A percentile compares a stretch with the other conserved stretches of the same genome.
These are phyloP conservation scores for Aleurites moluccanus DNA, from an alignment of 441 rosid genomes.

Conservation along the genomic window DNA sequence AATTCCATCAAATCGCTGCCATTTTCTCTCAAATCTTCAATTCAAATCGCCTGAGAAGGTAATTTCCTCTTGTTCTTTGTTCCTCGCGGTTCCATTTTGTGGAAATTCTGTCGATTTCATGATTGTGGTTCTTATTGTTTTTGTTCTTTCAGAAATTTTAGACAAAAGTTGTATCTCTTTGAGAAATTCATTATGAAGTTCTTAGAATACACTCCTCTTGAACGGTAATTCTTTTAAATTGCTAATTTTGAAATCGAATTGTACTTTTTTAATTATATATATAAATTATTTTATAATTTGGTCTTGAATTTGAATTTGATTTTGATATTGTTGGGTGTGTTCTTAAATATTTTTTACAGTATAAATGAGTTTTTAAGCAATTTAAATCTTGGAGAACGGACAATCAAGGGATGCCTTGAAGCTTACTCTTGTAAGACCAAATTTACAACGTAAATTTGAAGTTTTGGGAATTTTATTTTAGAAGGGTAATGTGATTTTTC, in stretches of 20 bases:
- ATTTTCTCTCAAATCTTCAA: neutral
- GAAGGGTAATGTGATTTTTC: neutral
- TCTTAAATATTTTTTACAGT: constrained; percentile 34
- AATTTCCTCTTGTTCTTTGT: too few relatives aligned
- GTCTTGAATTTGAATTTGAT: neutral
- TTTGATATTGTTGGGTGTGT: neutral
- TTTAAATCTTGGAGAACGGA: constrained; percentile 79
- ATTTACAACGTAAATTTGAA: constrained; percentile 1
- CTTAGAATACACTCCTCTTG: constrained; percentile 81
- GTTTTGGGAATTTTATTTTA: neutral
- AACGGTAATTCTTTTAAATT: constrained; percentile 47
- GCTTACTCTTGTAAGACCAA: constrained; percentile 81
- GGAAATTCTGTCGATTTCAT: neutral
- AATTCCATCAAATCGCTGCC: neutral
- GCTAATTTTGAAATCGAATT: neutral
- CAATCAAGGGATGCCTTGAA: constrained; percentile 79
- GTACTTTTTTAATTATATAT: neutral
- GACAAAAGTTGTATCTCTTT: neutral
- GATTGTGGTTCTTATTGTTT: neutral
- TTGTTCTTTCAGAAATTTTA: neutral
- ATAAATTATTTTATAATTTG: neutral
- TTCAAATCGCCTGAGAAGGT: constrained; percentile 7
- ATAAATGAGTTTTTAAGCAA: constrained; percentile 63
- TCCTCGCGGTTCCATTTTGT: neutral
- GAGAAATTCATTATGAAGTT: constrained; percentile 57